Conservation (phyloP, 2,329 filamentous ascomycete genomes). For the Aschersonia sp. region DNA sequence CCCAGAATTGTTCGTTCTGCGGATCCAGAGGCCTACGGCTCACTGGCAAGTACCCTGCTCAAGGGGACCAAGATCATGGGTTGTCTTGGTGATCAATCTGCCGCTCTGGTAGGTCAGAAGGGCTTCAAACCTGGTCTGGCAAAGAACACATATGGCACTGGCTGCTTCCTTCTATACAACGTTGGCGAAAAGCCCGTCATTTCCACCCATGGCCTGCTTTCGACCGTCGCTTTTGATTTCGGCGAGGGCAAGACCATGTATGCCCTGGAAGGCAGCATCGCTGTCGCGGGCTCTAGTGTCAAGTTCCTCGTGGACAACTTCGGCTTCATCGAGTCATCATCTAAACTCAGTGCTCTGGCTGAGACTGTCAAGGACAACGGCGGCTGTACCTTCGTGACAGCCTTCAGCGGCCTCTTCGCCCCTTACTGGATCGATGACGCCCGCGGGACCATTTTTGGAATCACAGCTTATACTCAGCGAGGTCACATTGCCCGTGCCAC, state of each 20-base stretch:
- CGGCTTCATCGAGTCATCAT: constrained; percentile 34
- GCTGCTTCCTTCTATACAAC: constrained; percentile 75
- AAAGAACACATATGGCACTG: constrained; percentile 79
- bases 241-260: constrained; percentile 53
- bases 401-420: constrained; percentile 67
- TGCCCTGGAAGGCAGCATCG: constrained; percentile 63
- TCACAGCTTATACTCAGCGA: constrained; percentile 61
- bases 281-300: constrained; percentile 61
- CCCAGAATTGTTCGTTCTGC: constrained; percentile 69
- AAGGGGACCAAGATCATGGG: constrained; percentile 59
- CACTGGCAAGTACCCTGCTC: constrained; percentile 43
- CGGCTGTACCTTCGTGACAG: constrained; percentile 64
- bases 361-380: constrained; percentile 50
- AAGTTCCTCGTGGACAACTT: constrained; percentile 51
- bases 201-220: constrained; percentile 60
- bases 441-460: constrained; percentile 64
- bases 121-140: constrained; percentile 62
- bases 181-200: constrained; percentile 67
- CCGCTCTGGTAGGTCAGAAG: constrained; percentile 66
- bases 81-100: constrained; percentile 69
- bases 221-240: constrained; percentile 67
- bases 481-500: constrained; percentile 70
- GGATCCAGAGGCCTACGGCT: constrained; percentile 53
- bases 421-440: constrained; percentile 81
- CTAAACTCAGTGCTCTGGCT: constrained; percentile 29